Base-by-base conservation (phyloP, 306 rosid genomes). In the Cicer bijugum region DNA sequence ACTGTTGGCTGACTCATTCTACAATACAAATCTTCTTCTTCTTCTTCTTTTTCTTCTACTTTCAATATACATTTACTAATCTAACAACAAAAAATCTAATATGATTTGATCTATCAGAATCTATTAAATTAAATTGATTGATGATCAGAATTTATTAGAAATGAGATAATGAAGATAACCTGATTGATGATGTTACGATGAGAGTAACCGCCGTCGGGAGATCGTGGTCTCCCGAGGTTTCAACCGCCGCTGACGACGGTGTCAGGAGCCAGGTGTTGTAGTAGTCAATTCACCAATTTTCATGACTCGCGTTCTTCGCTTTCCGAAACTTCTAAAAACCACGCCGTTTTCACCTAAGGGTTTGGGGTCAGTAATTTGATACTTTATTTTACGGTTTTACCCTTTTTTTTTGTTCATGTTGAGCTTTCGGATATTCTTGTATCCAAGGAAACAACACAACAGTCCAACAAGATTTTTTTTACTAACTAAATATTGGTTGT, bases 1-100 rank as follows among this genome's bases (percentile, higher is more conserved):
- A 95, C 99, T 9, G 93, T 86, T 28, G 95, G 97, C 77, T 91
- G 99, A 78, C 82, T 86, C 99, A 95, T 95, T 73, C 77, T 82
- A 63, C 67, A 72, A 45, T 1, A 64, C 68, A 67, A 39, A 12
- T 57, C 20, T 37, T 70, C 15, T 59, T 72, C 61, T 37, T 63
- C 12, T 37, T 70, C 15, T 59, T 72, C 53, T 37, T 63, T 8
- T 52, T 39, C 53, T 43, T 43, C 39, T 69, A 37, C 48, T 3
- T 37, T 51, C 75, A 55, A 82, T 16, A 61, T 66, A 56, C 84
- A 82, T 82, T 45, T 20, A 81, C 35, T 28, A 28, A 28, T 45
- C 69, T 69, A 57, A 73, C 62, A 68, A 59, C 8, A 1, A 16
- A 73, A 71, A 19, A 71, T 40, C 42, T 39, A 14, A 75, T 7